Base-by-base conservation (phyloP, 371 early-diverging fungal genomes). In the Capillidium rhysosporum region DNA sequence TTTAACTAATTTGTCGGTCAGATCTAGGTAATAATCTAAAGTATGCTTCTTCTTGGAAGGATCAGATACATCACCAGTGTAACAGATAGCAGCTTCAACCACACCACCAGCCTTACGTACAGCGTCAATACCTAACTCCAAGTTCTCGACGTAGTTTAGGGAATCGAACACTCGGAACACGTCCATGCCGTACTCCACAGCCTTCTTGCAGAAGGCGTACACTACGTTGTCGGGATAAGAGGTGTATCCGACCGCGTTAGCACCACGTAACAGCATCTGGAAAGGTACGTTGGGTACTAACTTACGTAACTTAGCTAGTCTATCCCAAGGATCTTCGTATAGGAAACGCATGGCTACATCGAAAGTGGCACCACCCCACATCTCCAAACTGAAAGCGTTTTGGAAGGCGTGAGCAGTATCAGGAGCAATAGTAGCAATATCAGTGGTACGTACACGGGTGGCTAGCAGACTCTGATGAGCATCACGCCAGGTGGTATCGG, bases 231-330 rank as follows among this genome's bases (percentile, higher is more conserved):
- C 95, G 2, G 95, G 95, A 63, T 94, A 94, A 52, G 86, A 86
- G 31, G 92, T 92, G 69, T 92, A 92, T 29, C 95, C 95, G 23
- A 94, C 95, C 9, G 92, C 95, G 59, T 92, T 92, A 56, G 95
- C 95, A 49, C 95, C 95, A 65, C 95, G 84, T 49, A 94, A 77
- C 31, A 94, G 73, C 95, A 94, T 94, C 68, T 90, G 91, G 79
- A 94, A 94, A 18, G 95, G 95, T 62, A 94, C 76, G 68, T 92
- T 92, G 62, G 95, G 95, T n/a, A 86, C 87, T 18, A 86, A 73
- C 48, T 76, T 67, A 48, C 95, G 83, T 46, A 94, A 70, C 43
- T 71, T 67, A 40, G 64, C 65, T 58, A 94, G 69, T 53, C 95
- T 80, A 55, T 92, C 91, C 92, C 91, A 94, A 34, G 92, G 92